phyloP scores from a whole-genome alignment of 2,329 filamentous ascomycete genomes.

The Colletotrichum eremochloae region DNA sequence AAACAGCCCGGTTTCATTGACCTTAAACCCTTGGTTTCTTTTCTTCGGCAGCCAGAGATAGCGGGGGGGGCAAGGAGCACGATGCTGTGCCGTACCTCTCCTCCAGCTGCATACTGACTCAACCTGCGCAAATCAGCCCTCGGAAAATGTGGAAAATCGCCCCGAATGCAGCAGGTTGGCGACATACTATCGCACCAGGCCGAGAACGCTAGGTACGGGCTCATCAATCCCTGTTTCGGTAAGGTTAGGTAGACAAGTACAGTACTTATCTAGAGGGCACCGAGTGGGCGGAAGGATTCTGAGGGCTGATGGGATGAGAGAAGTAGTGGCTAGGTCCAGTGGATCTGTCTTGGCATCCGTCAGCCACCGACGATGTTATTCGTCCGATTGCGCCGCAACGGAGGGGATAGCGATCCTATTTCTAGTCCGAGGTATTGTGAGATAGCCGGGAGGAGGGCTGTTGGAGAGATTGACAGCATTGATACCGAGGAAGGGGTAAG shows the following conservation, averaged over 20 bases:
- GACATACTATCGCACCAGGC: neutral
- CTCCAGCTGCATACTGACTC: neutral
- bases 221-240: neutral
- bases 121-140: neutral
- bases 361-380: conserved; percentile 3
- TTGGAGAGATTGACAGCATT: neutral
- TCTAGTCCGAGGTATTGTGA: neutral
- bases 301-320: neutral
- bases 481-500: neutral
- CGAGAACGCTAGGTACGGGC: neutral
- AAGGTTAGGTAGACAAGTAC: neutral
- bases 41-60: neutral
- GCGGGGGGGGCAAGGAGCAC: no score
- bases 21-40: neutral
- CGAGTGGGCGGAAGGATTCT: neutral
- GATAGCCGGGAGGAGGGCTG: neutral
- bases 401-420: neutral
- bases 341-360: conserved; percentile 4
- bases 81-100: neutral
- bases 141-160: neutral
- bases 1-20: neutral
- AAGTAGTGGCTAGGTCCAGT: neutral
- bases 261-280: neutral
- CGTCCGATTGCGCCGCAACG: conserved; percentile 4
- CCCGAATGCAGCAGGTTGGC: neutral